Evolutionary conservation across 768 basidiomycete genomes (phyloP).

Genomic region (Tulasnella sp.): DNA sequence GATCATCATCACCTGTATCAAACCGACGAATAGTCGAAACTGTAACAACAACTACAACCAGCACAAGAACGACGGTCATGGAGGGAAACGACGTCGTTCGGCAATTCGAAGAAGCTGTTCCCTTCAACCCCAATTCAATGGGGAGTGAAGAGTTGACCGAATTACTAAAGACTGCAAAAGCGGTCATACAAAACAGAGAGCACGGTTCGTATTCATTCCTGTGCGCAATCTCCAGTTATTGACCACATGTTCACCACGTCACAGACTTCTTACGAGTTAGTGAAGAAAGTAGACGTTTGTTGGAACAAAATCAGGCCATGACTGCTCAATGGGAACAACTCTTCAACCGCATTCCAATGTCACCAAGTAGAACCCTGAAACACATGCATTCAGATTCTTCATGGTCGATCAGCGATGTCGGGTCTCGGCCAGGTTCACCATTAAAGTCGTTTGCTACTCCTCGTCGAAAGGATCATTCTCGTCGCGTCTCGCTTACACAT

Average conservation of each 20-base stretch:
- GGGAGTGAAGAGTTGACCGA: slow-evolving; percentile 63
- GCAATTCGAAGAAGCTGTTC: slow-evolving; percentile 1
- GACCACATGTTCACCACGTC: slow-evolving; percentile 5
- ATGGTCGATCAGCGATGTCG: slow-evolving; percentile 24
- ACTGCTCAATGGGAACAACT: slow-evolving; percentile 54
- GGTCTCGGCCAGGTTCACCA: slow-evolving; percentile 3
- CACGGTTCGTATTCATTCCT: slow-evolving; percentile 38
- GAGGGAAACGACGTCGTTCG: background rate
- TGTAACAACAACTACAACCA: background rate
- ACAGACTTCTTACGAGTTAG: slow-evolving; percentile 2
- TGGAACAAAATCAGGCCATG: slow-evolving; percentile 46
- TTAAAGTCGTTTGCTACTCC: background rate
- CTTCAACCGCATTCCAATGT: slow-evolving; percentile 29
- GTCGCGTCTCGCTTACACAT: slow-evolving; percentile 18
- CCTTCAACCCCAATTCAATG: slow-evolving; percentile 29
- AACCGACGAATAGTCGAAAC: background rate
- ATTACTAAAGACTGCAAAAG: slow-evolving; percentile 58
- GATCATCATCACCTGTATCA: background rate
- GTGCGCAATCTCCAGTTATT: background rate
- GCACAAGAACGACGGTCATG: background rate
- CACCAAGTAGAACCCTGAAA: slow-evolving; percentile 19
- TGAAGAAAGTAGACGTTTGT: slow-evolving; percentile 6
- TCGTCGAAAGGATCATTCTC: slow-evolving; percentile 10
- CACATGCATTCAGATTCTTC: slow-evolving; percentile 36
- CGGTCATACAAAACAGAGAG: slow-evolving; percentile 62